Percentiles rank a stretch among this genome's conserved stretches.
Conservation (phyloP, 257 asterid genomes). For the Gentiana straminea region DNA sequence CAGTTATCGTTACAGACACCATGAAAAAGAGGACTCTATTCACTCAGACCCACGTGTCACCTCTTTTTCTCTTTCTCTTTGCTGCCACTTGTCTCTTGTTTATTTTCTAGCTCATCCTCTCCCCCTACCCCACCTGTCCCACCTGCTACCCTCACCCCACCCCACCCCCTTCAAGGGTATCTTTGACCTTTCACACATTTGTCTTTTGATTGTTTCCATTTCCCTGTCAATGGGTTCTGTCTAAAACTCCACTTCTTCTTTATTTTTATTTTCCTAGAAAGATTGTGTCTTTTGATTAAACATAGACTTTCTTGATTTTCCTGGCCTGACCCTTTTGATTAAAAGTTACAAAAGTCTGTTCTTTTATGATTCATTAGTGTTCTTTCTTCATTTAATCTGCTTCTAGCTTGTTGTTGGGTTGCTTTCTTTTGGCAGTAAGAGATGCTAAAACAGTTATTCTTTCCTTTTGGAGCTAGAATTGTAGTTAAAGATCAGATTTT, state of each 20-base stretch:
- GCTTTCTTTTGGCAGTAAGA: neutral
- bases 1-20: slow-evolving; percentile 22
- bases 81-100: slow-evolving; percentile 54
- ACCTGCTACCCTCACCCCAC: neutral
- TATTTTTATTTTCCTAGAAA: neutral
- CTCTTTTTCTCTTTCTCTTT: slow-evolving; percentile 13
- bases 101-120: too few relatives aligned
- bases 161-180: neutral
- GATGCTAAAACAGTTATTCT: slow-evolving; percentile 14
- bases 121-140: neutral
- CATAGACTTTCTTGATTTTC: slow-evolving; percentile 13
- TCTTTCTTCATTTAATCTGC: neutral
- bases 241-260: slow-evolving; percentile 4
- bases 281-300: neutral
- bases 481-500: slow-evolving; percentile 31
- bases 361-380: neutral
- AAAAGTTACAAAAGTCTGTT: neutral
- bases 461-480: slow-evolving; percentile 26
- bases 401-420: neutral
- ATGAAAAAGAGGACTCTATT: slow-evolving; percentile 34
- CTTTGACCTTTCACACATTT: slow-evolving; percentile 11
- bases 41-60: slow-evolving; percentile 61
- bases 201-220: neutral
- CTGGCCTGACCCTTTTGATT: slow-evolving; percentile 11
- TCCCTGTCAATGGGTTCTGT: neutral